Conservation (phyloP, 192 early-diverging fungal genomes). For the Coemansia sp. region DNA sequence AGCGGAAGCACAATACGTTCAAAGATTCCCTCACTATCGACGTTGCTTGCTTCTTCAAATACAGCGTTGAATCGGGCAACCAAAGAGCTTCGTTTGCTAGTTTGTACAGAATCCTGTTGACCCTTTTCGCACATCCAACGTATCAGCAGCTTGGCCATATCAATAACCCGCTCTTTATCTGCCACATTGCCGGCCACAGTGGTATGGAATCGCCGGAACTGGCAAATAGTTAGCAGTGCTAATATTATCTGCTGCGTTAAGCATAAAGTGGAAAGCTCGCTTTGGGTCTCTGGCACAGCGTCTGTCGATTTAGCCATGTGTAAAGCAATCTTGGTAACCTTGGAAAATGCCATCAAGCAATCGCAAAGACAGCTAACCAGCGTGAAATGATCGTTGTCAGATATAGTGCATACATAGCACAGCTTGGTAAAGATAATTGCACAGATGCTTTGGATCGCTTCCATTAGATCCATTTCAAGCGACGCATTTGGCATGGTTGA, state of each 20-base stretch:
- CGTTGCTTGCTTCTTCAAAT: constrained; percentile 2
- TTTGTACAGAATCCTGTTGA: not conserved
- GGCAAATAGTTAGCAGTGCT: constrained; percentile 25
- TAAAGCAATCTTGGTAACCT: not conserved
- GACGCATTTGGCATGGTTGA: not conserved
- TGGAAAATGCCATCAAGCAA: constrained; percentile 17
- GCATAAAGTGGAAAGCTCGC: constrained; percentile 7
- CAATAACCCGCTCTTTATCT: not conserved
- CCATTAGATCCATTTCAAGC: constrained; percentile 13
- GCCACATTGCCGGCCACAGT: not conserved
- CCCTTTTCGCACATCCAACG: constrained; percentile 8
- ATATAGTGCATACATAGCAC: constrained; percentile 4
- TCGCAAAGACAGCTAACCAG: constrained; percentile 11
- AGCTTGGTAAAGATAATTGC: constrained; percentile 38
- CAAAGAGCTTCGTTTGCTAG: constrained; percentile 21
- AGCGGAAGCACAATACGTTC: constrained; percentile 33
- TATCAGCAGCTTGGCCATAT: constrained; percentile 10
- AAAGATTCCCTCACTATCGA: constrained; percentile 4
- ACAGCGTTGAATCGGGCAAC: constrained; percentile 26
- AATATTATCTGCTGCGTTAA: constrained; percentile 15
- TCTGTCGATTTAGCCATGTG: too few species aligned
- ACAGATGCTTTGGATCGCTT: constrained; percentile 23
- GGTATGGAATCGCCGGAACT: not conserved
- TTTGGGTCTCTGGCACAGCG: not conserved
- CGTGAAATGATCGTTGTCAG: not conserved